These are phyloP conservation scores for Sclerotinia minor DNA, from an alignment of 2,329 filamentous ascomycete species.

Conservation along the genomic window DNA sequence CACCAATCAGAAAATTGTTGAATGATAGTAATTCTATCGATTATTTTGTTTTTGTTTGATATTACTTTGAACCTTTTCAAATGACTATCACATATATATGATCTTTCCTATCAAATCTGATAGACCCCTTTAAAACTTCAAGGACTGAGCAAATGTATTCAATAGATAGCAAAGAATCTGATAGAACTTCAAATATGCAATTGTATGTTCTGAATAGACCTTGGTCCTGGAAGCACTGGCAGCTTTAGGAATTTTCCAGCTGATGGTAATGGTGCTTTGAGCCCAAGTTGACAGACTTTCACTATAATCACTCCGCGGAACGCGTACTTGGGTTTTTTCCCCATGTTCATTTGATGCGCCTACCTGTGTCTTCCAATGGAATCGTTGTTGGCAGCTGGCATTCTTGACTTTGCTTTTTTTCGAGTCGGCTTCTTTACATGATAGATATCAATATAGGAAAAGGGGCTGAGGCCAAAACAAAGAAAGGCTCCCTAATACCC, in stretches of 20 bases:
- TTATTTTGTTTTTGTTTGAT: background rate
- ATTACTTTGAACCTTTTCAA: background rate
- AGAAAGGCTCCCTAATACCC: too few species aligned
- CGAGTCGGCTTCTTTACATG: background rate
- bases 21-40: background rate
- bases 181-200: conserved; percentile 5
- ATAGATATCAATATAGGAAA: background rate
- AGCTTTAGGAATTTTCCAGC: background rate
- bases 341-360: background rate
- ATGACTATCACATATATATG: background rate
- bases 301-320: background rate
- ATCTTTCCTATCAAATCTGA: background rate
- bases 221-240: background rate
- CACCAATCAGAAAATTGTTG: background rate
- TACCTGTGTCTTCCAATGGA: background rate
- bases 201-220: background rate
- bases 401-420: background rate
- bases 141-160: background rate
- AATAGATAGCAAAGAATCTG: background rate
- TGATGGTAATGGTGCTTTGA: background rate
- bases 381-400: background rate
- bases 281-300: conserved; percentile 7
- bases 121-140: background rate
- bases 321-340: background rate
- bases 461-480: background rate